Base-by-base conservation (phyloP, 2,329 filamentous ascomycete species). In the Sporothrix schenckii region DNA sequence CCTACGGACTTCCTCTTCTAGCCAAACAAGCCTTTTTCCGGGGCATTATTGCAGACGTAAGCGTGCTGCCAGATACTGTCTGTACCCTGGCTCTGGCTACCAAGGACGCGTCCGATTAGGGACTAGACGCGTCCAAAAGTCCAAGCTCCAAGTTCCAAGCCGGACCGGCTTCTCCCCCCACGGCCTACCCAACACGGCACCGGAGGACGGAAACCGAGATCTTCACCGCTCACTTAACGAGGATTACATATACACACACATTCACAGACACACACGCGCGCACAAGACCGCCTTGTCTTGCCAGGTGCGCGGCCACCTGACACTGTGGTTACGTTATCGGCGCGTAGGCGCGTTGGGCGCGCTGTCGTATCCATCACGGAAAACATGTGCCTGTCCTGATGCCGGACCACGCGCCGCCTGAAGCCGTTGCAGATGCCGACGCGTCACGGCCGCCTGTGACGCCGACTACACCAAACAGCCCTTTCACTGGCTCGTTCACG, bases 401-500 rank as follows among this genome's bases (percentile, higher is more conserved):
- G 72, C 69, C 69, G 67, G 58, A 70, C 65, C 54, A 52, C 47
- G 44, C 68, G 65, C 56, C 52, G 67, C 50, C 72, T 63, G 54
- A 39, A 39, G 68, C 58, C 24, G 65, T 53, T 50, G 52, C 24
- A 50, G 61, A 49, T 27, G 68, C 27, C 27, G 24, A 27, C 21
- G 44, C 39, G 10, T 24, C 47, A 2, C 68, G 58, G 4, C 53
- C 54, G 5, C 66, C 61, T 5, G 27, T 16, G 65, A 60, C 66
- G 44, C 65, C 74, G 21, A 73, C 73, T 53, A 72, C 74, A 4
- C 39, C 67, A 49, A 54, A 39, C 58, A 68, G 70, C 24, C 76
- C 73, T 39, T 73, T 72, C 61, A 74, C 75, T 27, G 73, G 74
- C 34, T 39, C 74, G 3, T 67, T 68, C 52, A 27, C 56, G 47